phyloP scores from a whole-genome alignment of 2,329 filamentous ascomycete species.

The Hymenoscyphus fructigenus region DNA sequence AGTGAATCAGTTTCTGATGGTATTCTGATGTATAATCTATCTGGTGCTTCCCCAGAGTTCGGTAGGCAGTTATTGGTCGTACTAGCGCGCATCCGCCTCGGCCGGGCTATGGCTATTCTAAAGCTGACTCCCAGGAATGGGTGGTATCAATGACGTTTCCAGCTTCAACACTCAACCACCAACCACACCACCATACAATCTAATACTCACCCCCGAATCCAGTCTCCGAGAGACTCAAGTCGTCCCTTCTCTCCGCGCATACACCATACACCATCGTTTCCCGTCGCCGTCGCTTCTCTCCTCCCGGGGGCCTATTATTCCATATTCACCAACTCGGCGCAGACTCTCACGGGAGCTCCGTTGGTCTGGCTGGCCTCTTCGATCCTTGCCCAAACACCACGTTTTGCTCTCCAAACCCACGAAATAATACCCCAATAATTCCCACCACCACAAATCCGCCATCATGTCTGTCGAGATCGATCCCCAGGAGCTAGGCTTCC shows the following conservation, averaged over 20 bases:
- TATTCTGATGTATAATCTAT: not conserved
- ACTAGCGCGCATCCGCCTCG: not conserved
- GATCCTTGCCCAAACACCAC: constrained; percentile 3
- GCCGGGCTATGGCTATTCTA: not conserved
- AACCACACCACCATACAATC: not conserved
- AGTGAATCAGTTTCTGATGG: not conserved
- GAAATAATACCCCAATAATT: not conserved
- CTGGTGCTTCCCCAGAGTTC: not conserved
- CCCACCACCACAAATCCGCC: constrained; percentile 24
- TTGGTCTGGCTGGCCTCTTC: not conserved
- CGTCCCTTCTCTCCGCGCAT: not conserved
- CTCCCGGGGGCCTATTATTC: not conserved
- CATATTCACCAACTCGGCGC: not conserved
- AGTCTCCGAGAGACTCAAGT: not conserved
- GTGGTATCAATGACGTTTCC: not conserved
- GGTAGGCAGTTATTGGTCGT: not conserved
- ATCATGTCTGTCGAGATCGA: constrained; percentile 94
- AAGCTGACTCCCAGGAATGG: not conserved
- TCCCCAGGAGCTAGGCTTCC: constrained; percentile 88
- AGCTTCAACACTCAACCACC: not conserved
- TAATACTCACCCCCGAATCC: not conserved
- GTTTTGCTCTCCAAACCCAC: constrained; percentile 1
- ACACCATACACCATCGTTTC: not conserved
- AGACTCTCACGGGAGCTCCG: not conserved
- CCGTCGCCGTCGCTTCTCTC: not conserved